phyloP scores from a whole-genome alignment of 148 eudicot genomes.

The Bassia scoparia region DNA sequence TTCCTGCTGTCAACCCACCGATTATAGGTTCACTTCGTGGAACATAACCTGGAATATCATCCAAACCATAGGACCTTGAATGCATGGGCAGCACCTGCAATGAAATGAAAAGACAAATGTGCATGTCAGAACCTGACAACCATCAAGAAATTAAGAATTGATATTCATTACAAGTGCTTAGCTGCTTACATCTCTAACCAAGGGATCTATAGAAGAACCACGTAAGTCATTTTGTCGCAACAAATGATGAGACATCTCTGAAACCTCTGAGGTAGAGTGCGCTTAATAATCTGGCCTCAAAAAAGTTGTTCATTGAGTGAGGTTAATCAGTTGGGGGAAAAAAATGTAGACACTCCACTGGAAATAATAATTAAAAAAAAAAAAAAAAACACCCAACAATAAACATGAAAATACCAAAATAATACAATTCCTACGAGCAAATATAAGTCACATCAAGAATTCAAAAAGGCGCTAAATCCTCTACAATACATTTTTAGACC shows the following conservation, averaged over 20 bases:
- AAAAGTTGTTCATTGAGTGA: neutral
- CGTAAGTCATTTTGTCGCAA: slow-evolving; percentile 25
- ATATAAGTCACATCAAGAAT: neutral
- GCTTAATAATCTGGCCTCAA: slow-evolving; percentile 17
- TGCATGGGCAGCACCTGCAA: slow-evolving; percentile 41
- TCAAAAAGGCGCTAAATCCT: neutral
- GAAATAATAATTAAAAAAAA: neutral
- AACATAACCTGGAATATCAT: slow-evolving; percentile 36
- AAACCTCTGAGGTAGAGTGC: slow-evolving; percentile 9
- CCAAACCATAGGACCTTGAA: slow-evolving; percentile 51
- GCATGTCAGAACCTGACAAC: neutral
- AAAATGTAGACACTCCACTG: neutral
- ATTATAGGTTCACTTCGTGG: slow-evolving; percentile 42
- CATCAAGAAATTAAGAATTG: neutral
- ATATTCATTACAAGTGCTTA: slow-evolving; percentile 6
- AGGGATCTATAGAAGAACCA: slow-evolving; percentile 32
- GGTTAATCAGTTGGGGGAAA: neutral
- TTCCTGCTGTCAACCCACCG: slow-evolving; percentile 39
- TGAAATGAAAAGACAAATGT: slow-evolving; percentile 9
- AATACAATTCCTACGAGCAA: no score
- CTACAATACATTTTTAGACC: neutral
- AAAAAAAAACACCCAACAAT: neutral
- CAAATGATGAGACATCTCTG: slow-evolving; percentile 32
- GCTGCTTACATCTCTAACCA: slow-evolving; percentile 37
- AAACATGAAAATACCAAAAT: neutral